Percentiles rank a stretch among this genome's conserved stretches.
phyloP scores from a whole-genome alignment of 306 rosid species.

The Phaseolus lunatus region DNA sequence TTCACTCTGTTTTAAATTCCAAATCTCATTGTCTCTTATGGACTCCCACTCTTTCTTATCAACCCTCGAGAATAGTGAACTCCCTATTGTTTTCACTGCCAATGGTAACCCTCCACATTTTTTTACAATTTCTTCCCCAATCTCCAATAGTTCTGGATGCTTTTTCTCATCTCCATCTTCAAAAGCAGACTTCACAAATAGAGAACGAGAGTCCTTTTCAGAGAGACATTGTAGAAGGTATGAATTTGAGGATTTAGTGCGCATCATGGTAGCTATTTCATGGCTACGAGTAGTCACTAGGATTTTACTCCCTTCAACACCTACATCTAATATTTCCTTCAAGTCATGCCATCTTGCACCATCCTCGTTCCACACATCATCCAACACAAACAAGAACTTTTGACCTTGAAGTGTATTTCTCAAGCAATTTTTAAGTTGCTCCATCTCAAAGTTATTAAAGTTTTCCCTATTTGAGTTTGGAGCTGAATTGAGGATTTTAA shows the following conservation, averaged over 20 bases:
- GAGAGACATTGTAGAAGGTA: not conserved
- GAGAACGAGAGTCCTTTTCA: not conserved
- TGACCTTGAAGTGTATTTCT: not conserved
- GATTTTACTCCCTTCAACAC: not conserved
- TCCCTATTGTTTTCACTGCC: not conserved
- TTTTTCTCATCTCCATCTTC: not conserved
- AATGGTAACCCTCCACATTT: not conserved
- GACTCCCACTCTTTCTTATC: not conserved
- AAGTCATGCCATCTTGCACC: not conserved
- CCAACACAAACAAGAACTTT: not conserved
- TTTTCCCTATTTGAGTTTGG: not conserved
- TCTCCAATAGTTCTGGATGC: conserved; percentile 1
- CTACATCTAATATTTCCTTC: not conserved
- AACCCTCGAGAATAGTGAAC: not conserved
- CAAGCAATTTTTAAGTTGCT: not conserved
- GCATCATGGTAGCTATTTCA: not conserved
- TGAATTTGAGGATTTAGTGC: not conserved
- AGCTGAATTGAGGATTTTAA: not conserved
- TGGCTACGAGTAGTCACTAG: not conserved
- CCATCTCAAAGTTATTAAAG: not conserved
- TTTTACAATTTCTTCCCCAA: not conserved
- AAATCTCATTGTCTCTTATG: not conserved
- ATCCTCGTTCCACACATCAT: not conserved
- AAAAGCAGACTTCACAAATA: conserved; percentile 47
- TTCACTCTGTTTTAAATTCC: not conserved